Conservation (phyloP, 2,329 filamentous ascomycete genomes). For the Penicillium sp. region DNA sequence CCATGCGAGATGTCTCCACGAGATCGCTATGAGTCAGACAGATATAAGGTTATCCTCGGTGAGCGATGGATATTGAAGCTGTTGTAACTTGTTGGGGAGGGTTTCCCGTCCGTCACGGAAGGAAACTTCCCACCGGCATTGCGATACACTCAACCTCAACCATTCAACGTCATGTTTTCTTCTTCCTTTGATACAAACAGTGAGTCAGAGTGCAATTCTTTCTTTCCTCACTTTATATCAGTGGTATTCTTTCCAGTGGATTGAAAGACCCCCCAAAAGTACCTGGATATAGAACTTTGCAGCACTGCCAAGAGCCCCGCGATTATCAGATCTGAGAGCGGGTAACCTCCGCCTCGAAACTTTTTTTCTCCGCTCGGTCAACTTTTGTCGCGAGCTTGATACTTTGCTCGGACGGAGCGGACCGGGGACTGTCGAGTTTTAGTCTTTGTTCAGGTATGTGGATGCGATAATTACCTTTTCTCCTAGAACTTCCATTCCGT, state of each 20-base stretch:
- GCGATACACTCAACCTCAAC: slow-evolving; percentile 12
- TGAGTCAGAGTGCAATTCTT: not conserved
- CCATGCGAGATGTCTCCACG: not conserved
- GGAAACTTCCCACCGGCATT: slow-evolving; percentile 8
- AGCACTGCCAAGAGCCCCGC: slow-evolving; percentile 13
- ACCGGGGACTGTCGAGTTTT: not conserved
- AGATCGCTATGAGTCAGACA: slow-evolving; percentile 1
- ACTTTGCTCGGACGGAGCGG: not conserved
- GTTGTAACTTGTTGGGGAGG: slow-evolving; percentile 14
- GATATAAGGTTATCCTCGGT: slow-evolving; percentile 24
- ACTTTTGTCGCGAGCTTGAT: not conserved
- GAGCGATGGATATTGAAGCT: slow-evolving; percentile 5
- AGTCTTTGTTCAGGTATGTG: slow-evolving; percentile 1
- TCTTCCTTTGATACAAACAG: not conserved
- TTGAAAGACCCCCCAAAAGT: not conserved
- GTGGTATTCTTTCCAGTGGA: not conserved
- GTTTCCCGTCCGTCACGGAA: slow-evolving; percentile 6
- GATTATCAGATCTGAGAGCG: slow-evolving; percentile 25
- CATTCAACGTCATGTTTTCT: slow-evolving; percentile 11
- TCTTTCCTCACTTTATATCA: not conserved
- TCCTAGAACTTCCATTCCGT: not conserved
- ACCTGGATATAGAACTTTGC: not conserved
- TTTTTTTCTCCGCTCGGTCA: slow-evolving; percentile 2
- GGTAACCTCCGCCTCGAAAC: slow-evolving; percentile 10
- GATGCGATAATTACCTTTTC: not conserved